Base-by-base conservation (phyloP, 1,139 yeast genomes). In the Yamadazyma dendronema region DNA sequence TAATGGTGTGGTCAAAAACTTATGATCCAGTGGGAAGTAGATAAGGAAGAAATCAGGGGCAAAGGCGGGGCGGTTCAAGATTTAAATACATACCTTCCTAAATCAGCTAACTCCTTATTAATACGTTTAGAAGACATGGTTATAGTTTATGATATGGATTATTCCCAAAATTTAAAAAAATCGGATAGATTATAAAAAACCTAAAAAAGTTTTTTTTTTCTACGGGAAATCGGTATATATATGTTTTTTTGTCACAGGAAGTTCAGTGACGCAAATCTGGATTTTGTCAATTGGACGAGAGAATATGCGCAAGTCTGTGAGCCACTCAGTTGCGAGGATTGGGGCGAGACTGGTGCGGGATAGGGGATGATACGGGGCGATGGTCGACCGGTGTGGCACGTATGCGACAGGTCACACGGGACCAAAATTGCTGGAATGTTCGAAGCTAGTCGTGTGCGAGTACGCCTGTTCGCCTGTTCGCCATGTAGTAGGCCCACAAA, bases 21-120 rank as follows among this genome's bases (percentile, higher is more conserved):
- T 16, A 14, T 3, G 11, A 27, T 5, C n/a, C 15, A 14, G 16
- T 16, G 7, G 23, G 23, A 21, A 21, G 7, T 21, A 7, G 23
- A 21, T 21, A 21, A 21, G 7, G n/a, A n/a, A n/a, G n/a, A n/a
- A n/a, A n/a, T n/a, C n/a, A n/a, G n/a, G n/a, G n/a, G n/a, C n/a
- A n/a, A n/a, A n/a, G n/a, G n/a, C n/a, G n/a, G n/a, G n/a, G n/a
- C n/a, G n/a, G n/a, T n/a, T n/a, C n/a, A n/a, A n/a, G n/a, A n/a
- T n/a, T n/a, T 19, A 19, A 19, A 19, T 21, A 82, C 92, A 67
- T 77, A 84, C 92, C 87, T 83, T 64, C 96, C 96, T 61, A 90
- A 78, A 68, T 90, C 97, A 54, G 85, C 84, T 59, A 90, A 79
- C 72, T 90, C 97, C 72, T 90, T 90, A 72, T 87, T 87, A 60